phyloP scores from a whole-genome alignment of 2,329 filamentous ascomycete genomes.

The Ophiostoma pallidulum region DNA sequence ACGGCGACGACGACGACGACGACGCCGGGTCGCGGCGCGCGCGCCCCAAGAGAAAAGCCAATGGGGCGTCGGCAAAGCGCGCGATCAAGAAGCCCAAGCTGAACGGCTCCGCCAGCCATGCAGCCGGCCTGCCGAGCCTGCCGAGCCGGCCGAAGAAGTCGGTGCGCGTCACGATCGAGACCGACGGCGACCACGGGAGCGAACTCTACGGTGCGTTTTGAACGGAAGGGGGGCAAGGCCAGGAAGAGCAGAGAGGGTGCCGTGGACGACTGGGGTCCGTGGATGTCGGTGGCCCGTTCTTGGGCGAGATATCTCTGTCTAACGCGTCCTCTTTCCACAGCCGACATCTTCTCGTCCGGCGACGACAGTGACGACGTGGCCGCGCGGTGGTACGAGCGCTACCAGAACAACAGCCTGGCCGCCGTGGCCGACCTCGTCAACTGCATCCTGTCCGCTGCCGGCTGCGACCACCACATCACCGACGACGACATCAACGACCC shows the following conservation, averaged over 20 bases:
- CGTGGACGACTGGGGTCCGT: too few species aligned
- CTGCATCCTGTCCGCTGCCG: slow-evolving; percentile 60
- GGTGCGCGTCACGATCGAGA: slow-evolving; percentile 41
- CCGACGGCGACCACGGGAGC: slow-evolving; percentile 42
- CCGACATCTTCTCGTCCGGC: slow-evolving; percentile 54
- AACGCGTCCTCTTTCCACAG: slow-evolving; percentile 28
- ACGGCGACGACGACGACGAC: slow-evolving; percentile 23
- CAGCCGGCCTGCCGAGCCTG: slow-evolving; percentile 39
- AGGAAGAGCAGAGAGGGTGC: too few species aligned
- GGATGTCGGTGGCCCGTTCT: too few species aligned
- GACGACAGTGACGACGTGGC: slow-evolving; percentile 47
- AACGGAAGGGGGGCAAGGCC: not conserved
- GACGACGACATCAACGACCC: slow-evolving; percentile 80
- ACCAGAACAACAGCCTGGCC: slow-evolving; percentile 42
- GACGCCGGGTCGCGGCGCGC: slow-evolving; percentile 30
- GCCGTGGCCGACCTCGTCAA: slow-evolving; percentile 57
- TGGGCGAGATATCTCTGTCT: too few species aligned
- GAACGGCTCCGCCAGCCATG: slow-evolving; percentile 41
- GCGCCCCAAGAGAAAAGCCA: slow-evolving; percentile 16
- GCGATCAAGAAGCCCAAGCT: slow-evolving; percentile 55
- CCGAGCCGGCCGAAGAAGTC: slow-evolving; percentile 48
- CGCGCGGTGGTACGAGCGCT: slow-evolving; percentile 50
- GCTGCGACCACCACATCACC: slow-evolving; percentile 70
- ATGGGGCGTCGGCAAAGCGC: slow-evolving; percentile 35
- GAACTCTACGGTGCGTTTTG: slow-evolving; percentile 43